Base-by-base conservation (phyloP, 2,329 filamentous ascomycete species). In the Diaporthe citriasiana region DNA sequence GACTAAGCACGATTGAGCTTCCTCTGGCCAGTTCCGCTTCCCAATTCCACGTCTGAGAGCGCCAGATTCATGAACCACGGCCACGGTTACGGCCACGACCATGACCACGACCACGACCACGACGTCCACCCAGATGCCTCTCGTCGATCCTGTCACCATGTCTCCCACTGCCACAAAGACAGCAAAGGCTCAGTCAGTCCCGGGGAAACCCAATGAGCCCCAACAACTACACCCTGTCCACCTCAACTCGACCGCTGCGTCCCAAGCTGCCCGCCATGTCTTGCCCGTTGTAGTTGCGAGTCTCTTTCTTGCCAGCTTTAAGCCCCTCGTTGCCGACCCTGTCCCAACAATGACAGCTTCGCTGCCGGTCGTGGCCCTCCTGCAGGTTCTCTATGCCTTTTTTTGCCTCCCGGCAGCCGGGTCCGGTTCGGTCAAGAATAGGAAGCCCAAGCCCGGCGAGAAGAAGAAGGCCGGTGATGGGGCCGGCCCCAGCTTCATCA, bases 381-480 rank as follows among this genome's bases (percentile, higher is more conserved):
- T 84, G n/a, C 80, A 83, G 76, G 78, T 80, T 8, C 76, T 78
- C 15, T 94, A 94, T 79, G 89, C 89, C 5, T 82, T 92, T 17
- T 77, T 90, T 53, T 93, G 92, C 72, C 85, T 95, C 35, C 92
- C 93, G 1, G 85, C 90, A 10, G 91, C 90, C 2, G 85, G 90
- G 73, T 83, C 87, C 70, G 80, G 84, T 72, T 80, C 80, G 22
- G 81, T 81, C 19, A 86, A 84, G 76, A 71, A 79, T 30, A 87
- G 84, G 81, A 93, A 91, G 82, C 78, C 81, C 15, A 87, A 89
- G 75, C 85, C 84, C 10, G 89, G 88, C 65, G 85, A 88, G 83
- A 91, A 88, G 82, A 77, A 79, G 47, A 78, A 78, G 59, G 74
- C 79, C 19, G 76, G 77, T 7, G 86, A 86, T 33, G 79, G 82